Base-by-base conservation (phyloP, 495 filamentous ascomycete genomes). In the Trichoderma gamsii region DNA sequence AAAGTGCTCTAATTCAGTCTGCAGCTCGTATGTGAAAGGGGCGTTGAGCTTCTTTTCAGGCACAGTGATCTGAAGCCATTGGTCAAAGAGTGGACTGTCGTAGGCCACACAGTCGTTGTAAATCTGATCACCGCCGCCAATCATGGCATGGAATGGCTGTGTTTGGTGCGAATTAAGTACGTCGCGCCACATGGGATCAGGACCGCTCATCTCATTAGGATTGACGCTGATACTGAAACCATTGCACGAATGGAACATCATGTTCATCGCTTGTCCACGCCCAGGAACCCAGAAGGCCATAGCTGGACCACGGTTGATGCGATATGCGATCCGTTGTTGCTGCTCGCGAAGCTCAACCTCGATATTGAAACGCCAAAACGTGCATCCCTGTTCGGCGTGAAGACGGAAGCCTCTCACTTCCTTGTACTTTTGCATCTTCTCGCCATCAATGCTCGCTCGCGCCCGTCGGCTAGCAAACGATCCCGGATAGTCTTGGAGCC, bases 221-320 rank as follows among this genome's bases (percentile, higher is more conserved):
- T 97, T 86, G 65, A 91, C 91, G 71, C 85, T 89, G 66, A 90
- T 74, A 71, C 90, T 92, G 79, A 99, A 98, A 51, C 96, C 95
- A 76, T 99, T 99, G 82, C 96, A 96, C 75, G 88, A 94, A 81
- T 98, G 86, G 79, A 96, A 98, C 92, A 97, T 96, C 72, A 96
- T 91, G 79, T 98, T 97, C 96, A 99, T 98, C 9, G 90, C 85
- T 78, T 97, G 85, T 27, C 88, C 90, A 65, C 81, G 83, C 65
- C 90, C 91, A 12, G 95, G 95, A 0, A 99, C 92, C 95, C 95
- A 99, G 77, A 99, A 99, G 12, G 88, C 90, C 32, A 93, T 85
- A 16, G 92, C 88, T 8, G 94, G 93, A 5, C 93, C 95, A 69
- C 87, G 84, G 75, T 99, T 99, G 78, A 99, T 96, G 64, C 95